phyloP scores from a whole-genome alignment of 2,329 filamentous ascomycete genomes.

The Aspergillus fijiensis region DNA sequence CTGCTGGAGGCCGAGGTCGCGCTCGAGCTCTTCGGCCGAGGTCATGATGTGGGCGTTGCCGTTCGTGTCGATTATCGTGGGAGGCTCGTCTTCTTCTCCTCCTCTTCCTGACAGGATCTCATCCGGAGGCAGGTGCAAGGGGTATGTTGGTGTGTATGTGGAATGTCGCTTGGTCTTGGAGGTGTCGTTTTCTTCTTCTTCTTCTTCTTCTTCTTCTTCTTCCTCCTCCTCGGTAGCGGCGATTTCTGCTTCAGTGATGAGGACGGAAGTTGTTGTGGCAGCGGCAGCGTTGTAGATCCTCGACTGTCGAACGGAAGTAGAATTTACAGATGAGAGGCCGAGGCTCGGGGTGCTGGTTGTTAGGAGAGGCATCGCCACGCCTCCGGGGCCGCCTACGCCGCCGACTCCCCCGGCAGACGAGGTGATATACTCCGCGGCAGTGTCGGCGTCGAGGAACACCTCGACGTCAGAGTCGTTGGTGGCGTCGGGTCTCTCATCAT shows the following conservation, averaged over 20 bases:
- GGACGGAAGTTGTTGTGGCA: not conserved
- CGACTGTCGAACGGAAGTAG: conserved; percentile 1
- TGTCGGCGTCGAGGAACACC: conserved; percentile 20
- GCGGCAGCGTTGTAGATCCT: not conserved
- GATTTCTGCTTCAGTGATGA: not conserved
- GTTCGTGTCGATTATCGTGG: conserved; percentile 24
- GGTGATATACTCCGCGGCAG: conserved; percentile 2
- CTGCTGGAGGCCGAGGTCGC: conserved; percentile 21
- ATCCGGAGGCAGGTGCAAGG: not conserved
- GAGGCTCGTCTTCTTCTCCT: conserved; percentile 2
- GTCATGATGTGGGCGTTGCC: conserved; percentile 22
- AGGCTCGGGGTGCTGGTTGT: conserved; percentile 11
- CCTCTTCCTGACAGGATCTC: no score
- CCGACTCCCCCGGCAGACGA: not conserved
- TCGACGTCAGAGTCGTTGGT: conserved; percentile 17
- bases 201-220: no score
- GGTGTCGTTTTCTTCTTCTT: no score
- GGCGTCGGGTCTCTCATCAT: not conserved
- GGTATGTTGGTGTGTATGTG: not conserved
- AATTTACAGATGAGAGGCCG: conserved; percentile 7
- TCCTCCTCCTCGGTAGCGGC: not conserved
- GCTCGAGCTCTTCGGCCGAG: conserved; percentile 21
- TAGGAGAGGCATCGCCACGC: not conserved
- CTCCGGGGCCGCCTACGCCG: not conserved
- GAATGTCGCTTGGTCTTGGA: not conserved